Evolutionary conservation across 208 protist species (phyloP).

Genomic region (Leishmania amazonensis): DNA sequence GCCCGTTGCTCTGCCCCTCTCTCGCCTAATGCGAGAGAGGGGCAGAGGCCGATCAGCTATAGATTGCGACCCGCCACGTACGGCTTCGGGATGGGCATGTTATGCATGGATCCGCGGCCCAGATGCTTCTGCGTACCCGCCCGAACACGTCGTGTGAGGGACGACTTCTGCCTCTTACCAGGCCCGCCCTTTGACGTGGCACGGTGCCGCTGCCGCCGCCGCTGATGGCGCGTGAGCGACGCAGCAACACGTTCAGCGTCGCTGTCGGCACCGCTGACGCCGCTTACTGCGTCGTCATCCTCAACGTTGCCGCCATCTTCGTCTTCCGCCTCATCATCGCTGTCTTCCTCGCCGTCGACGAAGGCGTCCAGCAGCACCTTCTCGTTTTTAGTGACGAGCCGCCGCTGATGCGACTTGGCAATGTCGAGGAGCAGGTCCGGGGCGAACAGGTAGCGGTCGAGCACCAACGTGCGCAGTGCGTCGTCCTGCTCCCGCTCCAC

Average conservation of each 20-base stretch:
- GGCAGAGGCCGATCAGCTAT: conserved; percentile 18
- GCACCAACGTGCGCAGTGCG: conserved; percentile 63
- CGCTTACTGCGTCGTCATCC: neutral
- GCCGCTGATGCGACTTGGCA: conserved; percentile 67
- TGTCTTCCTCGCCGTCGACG: conserved; percentile 51
- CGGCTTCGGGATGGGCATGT: conserved; percentile 76
- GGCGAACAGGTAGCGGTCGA: conserved; percentile 85
- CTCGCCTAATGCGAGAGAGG: conserved; percentile 3
- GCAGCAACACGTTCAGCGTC: conserved; percentile 3
- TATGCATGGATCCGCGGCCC: conserved; percentile 79
- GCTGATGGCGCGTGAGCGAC: neutral
- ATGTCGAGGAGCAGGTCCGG: conserved; percentile 87
- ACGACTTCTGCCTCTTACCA: conserved; percentile 14
- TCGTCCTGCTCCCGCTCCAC: conserved; percentile 60
- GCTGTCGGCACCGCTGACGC: neutral
- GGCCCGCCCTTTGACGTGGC: neutral
- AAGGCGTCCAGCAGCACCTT: conserved; percentile 76
- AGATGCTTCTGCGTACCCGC: conserved; percentile 59
- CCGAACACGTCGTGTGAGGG: conserved; percentile 5
- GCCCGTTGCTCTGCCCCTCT: neutral
- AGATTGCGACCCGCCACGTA: conserved; percentile 75
- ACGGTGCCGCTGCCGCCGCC: neutral
- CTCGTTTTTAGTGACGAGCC: conserved; percentile 67
- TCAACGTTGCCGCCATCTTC: conserved; percentile 19
- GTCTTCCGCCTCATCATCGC: conserved; percentile 15